Evolutionary conservation across 139 green algal genomes (phyloP).

Genomic region (Picochlorum sp.): DNA sequence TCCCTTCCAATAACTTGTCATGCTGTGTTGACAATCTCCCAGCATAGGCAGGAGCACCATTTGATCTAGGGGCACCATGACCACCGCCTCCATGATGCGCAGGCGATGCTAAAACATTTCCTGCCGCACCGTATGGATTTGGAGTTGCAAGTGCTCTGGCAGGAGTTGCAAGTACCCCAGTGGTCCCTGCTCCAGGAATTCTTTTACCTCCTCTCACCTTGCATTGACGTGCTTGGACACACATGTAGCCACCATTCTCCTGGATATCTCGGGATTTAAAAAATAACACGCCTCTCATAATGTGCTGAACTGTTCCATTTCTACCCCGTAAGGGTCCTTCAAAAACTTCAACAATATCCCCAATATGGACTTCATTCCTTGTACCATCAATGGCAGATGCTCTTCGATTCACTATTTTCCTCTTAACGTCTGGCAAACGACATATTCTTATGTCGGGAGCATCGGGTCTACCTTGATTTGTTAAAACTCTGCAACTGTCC

Average conservation of each 20-base stretch:
- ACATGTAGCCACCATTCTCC: slow-evolving; percentile 49
- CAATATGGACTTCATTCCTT: slow-evolving; percentile 9
- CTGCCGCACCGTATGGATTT: background rate
- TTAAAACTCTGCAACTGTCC: slow-evolving; percentile 49
- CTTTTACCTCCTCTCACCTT: slow-evolving; percentile 15
- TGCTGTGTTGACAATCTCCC: slow-evolving; percentile 17
- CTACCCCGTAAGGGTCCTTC: slow-evolving; percentile 34
- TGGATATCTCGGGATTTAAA: slow-evolving; percentile 42
- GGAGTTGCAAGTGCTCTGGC: background rate
- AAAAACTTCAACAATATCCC: slow-evolving; percentile 46
- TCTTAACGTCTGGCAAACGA: slow-evolving; percentile 70
- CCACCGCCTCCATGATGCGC: background rate
- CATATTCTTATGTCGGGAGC: slow-evolving; percentile 56
- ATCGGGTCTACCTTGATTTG: slow-evolving; percentile 46
- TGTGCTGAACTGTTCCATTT: slow-evolving; percentile 62
- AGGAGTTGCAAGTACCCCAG: background rate
- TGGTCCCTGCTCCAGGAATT: background rate
- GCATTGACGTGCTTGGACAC: slow-evolving; percentile 32
- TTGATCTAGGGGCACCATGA: slow-evolving; percentile 1
- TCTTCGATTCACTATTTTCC: slow-evolving; percentile 52
- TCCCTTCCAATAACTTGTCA: slow-evolving; percentile 39
- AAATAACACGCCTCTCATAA: slow-evolving; percentile 64
- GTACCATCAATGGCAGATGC: slow-evolving; percentile 37
- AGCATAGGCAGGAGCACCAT: slow-evolving; percentile 2
- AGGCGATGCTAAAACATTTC: slow-evolving; percentile 1